Conservation (phyloP, 371 early-diverging fungal genomes). For the Mycotypha africana region DNA sequence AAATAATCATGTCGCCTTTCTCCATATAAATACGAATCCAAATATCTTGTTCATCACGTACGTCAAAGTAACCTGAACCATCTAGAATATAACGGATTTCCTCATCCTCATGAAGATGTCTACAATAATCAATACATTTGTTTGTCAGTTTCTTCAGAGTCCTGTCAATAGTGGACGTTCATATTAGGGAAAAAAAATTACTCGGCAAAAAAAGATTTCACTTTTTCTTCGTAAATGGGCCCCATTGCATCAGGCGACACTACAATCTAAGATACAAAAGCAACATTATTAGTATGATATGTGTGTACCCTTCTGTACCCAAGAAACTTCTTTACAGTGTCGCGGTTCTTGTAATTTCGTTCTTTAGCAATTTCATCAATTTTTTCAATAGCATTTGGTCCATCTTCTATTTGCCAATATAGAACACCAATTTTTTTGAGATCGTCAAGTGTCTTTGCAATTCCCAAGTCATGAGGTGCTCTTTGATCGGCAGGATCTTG, state of each 20-base stretch:
- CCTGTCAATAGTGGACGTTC: too few relatives aligned
- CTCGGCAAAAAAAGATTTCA: slow-evolving; percentile 91
- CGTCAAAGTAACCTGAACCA: slow-evolving; percentile 90
- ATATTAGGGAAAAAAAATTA: slow-evolving; percentile 32
- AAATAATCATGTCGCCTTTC: slow-evolving; percentile 80
- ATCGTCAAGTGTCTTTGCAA: slow-evolving; percentile 56
- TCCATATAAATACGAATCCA: slow-evolving; percentile 88
- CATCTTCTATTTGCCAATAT: slow-evolving; percentile 62
- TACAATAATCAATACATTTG: slow-evolving; percentile 10
- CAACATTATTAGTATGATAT: too few relatives aligned
- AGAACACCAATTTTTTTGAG: slow-evolving; percentile 66
- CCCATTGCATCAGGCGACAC: slow-evolving; percentile 75
- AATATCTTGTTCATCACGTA: slow-evolving; percentile 67
- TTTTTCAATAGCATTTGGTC: slow-evolving; percentile 46
- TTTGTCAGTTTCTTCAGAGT: too few relatives aligned
- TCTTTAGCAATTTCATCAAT: slow-evolving; percentile 69
- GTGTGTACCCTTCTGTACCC: not conserved
- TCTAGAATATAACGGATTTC: slow-evolving; percentile 91
- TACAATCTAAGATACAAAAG: slow-evolving; percentile 21
- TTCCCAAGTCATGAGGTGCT: slow-evolving; percentile 67
- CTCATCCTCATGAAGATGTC: slow-evolving; percentile 95
- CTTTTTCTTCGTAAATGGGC: slow-evolving; percentile 81
- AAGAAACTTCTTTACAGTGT: slow-evolving; percentile 51
- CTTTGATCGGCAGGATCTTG: slow-evolving; percentile 50
- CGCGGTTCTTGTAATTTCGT: slow-evolving; percentile 86